Evolutionary conservation across 345 rosid genomes (phyloP), one percentile per base, ranked within the genome.

Genomic region (thale cress (Arabidopsis thaliana)): DNA sequence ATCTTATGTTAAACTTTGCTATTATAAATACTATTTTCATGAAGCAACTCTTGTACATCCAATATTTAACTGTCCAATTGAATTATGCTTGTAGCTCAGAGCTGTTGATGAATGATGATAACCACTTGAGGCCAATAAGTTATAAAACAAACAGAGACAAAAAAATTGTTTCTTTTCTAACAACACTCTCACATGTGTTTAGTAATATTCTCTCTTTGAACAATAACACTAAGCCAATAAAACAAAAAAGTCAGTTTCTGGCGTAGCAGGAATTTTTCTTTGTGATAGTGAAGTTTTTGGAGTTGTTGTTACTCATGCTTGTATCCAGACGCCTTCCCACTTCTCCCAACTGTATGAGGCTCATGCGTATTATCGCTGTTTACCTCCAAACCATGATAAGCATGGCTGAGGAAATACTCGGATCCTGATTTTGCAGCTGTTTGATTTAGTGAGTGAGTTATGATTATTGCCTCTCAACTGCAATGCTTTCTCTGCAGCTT

Each of bases 321-420:
- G 48, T 87, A 89, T 38, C 90, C 87, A 0, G 90, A 77, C 0
- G 97, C 99, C 73, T 83, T 90, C 22, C 99, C 99, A 41, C 89
- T 85, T 83, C 90, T 85, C 40, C 99, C 99, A 55, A 86, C 76
- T 16, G 83, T 53, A 64, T 68, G 87, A 2, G 86, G 79, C 85
- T 87, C 93, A 0, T 92, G 87, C 1, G 13, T 79, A 45, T 81
- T 80, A 33, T 82, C 77, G 50, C 73, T 48, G 45, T 80, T 79
- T 61, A 84, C 65, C 51, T 90, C 97, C 48, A 95, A 91, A 37
- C 97, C 97, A 0, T 83, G 99, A 78, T 87, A 95, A 42, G 89
- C 81, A 69, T 91, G 82, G 40, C 78, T 64, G n/a, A 87, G 50
- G 4, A 87, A 90, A 80, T 80, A 90, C 69, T 95, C 96, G 0